A percentile compares a stretch with the other conserved stretches of the same genome.
Conservation (phyloP, 495 filamentous ascomycete species). For the Talaromyces nanjingensis region DNA sequence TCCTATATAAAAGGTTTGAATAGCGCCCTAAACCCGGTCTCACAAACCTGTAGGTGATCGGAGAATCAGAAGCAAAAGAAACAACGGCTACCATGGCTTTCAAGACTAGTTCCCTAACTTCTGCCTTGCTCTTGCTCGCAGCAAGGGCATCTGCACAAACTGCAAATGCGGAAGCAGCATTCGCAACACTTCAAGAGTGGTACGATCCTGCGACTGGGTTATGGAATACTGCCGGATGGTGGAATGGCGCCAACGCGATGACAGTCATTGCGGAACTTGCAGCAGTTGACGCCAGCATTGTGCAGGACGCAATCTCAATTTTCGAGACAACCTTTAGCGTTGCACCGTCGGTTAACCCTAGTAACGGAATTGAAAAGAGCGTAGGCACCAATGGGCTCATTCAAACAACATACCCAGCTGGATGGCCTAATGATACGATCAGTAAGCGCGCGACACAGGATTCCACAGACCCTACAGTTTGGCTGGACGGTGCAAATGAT, state of each 20-base stretch:
- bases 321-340: constrained; percentile 37
- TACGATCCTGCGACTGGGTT: constrained; percentile 56
- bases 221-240: constrained; percentile 65
- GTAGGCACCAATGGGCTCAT: constrained; percentile 7
- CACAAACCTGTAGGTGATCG: background rate
- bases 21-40: background rate
- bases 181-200: constrained; percentile 52
- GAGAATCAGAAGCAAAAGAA: background rate
- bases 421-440: background rate
- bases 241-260: constrained; percentile 67
- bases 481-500: constrained; percentile 60
- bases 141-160: background rate
- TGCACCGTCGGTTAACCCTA: constrained; percentile 21
- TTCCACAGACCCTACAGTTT: constrained; percentile 11
- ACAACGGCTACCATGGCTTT: background rate
- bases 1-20: background rate
- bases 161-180: constrained; percentile 35
- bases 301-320: constrained; percentile 25
- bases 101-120: background rate
- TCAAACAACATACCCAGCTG: constrained; percentile 12
- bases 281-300: constrained; percentile 26
- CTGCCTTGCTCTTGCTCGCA: background rate
- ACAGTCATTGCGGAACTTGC: constrained; percentile 59
- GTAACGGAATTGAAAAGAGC: constrained; percentile 11
- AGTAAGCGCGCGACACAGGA: constrained; percentile 14